phyloP scores from a whole-genome alignment of 805 yeast genomes.

The Kurtzmaniella fragi region DNA sequence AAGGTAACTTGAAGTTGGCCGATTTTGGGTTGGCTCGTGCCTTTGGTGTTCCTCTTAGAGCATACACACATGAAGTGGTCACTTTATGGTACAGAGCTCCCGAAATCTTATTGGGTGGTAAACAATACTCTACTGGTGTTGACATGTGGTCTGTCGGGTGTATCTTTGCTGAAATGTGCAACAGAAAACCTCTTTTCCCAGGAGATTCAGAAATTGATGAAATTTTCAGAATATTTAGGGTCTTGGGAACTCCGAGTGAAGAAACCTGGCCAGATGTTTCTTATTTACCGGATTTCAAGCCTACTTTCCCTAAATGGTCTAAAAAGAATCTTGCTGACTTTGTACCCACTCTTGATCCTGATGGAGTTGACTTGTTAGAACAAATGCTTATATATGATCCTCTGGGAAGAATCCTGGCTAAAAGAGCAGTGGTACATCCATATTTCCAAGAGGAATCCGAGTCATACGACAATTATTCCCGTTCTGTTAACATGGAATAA shows the following conservation, averaged over 20 bases:
- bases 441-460: constrained; percentile 62
- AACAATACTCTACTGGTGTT: constrained; percentile 95
- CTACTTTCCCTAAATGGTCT: constrained; percentile 88
- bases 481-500: constrained; percentile 38
- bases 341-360: constrained; percentile 74
- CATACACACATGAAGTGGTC: constrained; percentile 97
- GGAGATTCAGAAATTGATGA: constrained; percentile 98
- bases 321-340: constrained; percentile 64
- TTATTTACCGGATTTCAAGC: constrained; percentile 86
- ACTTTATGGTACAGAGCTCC: constrained; percentile 98
- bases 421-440: constrained; percentile 85
- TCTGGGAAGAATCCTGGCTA: constrained; percentile 87
- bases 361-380: constrained; percentile 80
- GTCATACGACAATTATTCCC: constrained; percentile 24
- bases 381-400: constrained; percentile 88
- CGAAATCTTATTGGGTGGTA: constrained; percentile 90
- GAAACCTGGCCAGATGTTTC: constrained; percentile 93
- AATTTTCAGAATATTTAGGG: constrained; percentile 85
- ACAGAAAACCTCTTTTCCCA: constrained; percentile 90
- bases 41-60: constrained; percentile 93
- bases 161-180: constrained; percentile 96
- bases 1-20: constrained; percentile 77
- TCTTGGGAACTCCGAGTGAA: constrained; percentile 92
- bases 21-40: constrained; percentile 96
- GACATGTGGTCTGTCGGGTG: constrained; percentile 99